Percentiles rank a stretch among this genome's conserved stretches.
Conservation (phyloP, 768 basidiomycete species). For the Artomyces pyxidatus region DNA sequence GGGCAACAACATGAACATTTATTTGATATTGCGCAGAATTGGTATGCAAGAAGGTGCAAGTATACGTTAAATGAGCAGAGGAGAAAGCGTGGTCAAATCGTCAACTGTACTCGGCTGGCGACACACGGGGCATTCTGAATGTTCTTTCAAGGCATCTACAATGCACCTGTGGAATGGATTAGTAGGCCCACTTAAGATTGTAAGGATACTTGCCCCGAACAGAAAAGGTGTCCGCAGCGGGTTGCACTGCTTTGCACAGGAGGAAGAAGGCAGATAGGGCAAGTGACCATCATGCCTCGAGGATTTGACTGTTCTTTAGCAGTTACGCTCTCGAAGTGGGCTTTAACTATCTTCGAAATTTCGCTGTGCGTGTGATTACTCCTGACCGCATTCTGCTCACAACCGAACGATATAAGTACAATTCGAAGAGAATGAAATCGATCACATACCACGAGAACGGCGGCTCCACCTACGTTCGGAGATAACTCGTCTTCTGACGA, state of each 20-base stretch:
- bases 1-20: no score
- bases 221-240: slow-evolving; percentile 27
- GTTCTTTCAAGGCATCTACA: not conserved
- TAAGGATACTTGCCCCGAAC: slow-evolving; percentile 22
- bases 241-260: slow-evolving; percentile 21
- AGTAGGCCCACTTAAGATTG: not conserved
- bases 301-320: not conserved
- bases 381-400: not conserved
- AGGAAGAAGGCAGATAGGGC: slow-evolving; percentile 24
- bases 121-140: not conserved
- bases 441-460: slow-evolving; percentile 4
- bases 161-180: not conserved
- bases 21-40: not conserved
- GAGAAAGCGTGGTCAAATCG: not conserved
- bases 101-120: not conserved
- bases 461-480: not conserved
- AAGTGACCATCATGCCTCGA: slow-evolving; percentile 9
- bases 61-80: not conserved
- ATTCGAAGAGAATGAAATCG: not conserved
- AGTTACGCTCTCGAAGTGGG: not conserved
- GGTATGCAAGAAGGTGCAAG: not conserved
- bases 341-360: no score
- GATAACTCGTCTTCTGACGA: slow-evolving; percentile 3
- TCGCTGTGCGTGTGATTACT: not conserved
- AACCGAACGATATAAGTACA: not conserved